Base-by-base conservation (phyloP, 2,329 filamentous ascomycete genomes). In the Paecilomyces niveus region DNA sequence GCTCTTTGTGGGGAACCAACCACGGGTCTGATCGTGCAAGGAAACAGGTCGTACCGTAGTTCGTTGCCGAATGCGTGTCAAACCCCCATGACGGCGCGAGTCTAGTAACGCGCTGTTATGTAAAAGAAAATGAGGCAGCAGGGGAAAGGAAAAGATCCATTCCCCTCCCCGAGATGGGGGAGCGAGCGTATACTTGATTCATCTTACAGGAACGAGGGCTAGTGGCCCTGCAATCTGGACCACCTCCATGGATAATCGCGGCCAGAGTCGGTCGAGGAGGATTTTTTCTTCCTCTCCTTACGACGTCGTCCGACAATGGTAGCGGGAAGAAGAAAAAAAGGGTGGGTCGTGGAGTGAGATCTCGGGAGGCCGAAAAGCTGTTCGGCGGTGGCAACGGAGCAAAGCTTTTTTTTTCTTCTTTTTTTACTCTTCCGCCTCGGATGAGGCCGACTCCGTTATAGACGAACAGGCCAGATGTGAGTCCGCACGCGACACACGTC, bases 301-400 rank as follows among this genome's bases (percentile, higher is more conserved):
- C 13, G 8, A 10, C 7, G n/a, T n/a, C 18, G 15, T n/a, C n/a
- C 35, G 35, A 18, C 15, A 6, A 33, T n/a, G 52, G 29, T 18
- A 52, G 21, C 21, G 22, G 50, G 22, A 21, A 24, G 21, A 21
- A 49, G 33, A 56, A 55, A 55, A 22, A 24, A 22, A 33, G 29
- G 54, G 31, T 61, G 39, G 39, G 39, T 45, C 39, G 8, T 33
- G 9, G 32, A 33, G 13, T 15, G 15, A 59, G 35, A 68, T 61
- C 53, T 67, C 63, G 54, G 68, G 62, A 45, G 68, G 60, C 33
- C 50, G 50, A 52, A 8, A 29, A 52, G 11, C 3, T 24, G 49
- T 22, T 45, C 39, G 39, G 39, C 39, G 39, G 39, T 45, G 39
- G 39, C 39, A 13, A 45, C 4, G 13, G 13, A n/a, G 6, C 10